Percentiles rank a stretch among this genome's conserved stretches.
These are phyloP conservation scores for Blastobotrys proliferans DNA, from an alignment of 1,139 yeast species.

Conservation along the genomic window DNA sequence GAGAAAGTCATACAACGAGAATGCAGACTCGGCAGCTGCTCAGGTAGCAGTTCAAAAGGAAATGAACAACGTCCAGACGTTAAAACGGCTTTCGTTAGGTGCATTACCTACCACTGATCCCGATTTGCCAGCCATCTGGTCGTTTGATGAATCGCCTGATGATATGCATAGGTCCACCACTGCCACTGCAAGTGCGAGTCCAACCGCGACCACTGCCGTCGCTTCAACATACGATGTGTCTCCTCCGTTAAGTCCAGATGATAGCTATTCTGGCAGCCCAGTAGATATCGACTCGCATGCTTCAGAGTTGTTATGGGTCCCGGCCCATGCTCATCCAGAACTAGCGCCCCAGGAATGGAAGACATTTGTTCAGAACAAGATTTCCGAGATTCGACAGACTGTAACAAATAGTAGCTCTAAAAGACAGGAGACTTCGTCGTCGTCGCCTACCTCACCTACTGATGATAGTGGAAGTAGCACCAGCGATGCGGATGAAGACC, in stretches of 20 bases:
- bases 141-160: slow-evolving; percentile 14
- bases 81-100: slow-evolving; percentile 47
- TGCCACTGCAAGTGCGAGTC: neutral
- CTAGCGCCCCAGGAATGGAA: slow-evolving; percentile 89
- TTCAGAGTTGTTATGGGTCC: slow-evolving; percentile 69
- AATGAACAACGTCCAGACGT: slow-evolving; percentile 43
- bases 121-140: slow-evolving; percentile 37
- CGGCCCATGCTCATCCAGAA: slow-evolving; percentile 90
- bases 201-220: neutral
- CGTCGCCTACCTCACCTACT: neutral
- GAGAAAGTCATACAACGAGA: slow-evolving; percentile 8
- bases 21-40: slow-evolving; percentile 25
- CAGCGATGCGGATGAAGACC: neutral
- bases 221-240: neutral
- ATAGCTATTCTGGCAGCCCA: too few relatives aligned
- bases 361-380: slow-evolving; percentile 72
- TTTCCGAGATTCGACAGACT: slow-evolving; percentile 65
- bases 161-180: too few relatives aligned
- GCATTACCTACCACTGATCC: slow-evolving; percentile 43
- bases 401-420: slow-evolving; percentile 18
- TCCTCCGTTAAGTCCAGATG: slow-evolving; percentile 13
- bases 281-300: slow-evolving; percentile 27
- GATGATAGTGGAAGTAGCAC: neutral
- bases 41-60: slow-evolving; percentile 47
- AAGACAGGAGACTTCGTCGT: neutral